Conservation (phyloP, 495 filamentous ascomycete species). For the Aspergillus homomorphus region DNA sequence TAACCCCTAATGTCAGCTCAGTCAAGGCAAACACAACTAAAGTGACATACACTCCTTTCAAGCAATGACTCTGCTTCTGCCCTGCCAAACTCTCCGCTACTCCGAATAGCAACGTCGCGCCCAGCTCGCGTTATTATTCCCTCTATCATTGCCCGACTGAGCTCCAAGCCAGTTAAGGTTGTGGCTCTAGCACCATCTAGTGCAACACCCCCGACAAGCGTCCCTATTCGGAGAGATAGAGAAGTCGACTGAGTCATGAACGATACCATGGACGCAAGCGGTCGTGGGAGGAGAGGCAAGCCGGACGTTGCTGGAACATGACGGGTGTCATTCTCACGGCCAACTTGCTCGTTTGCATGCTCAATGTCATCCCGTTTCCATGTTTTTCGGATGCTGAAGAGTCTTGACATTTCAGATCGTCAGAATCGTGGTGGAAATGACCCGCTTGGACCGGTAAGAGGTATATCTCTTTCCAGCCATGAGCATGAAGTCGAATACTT, state of each 20-base stretch:
- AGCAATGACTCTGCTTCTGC: slow-evolving; percentile 61
- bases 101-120: slow-evolving; percentile 58
- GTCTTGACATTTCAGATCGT: slow-evolving; percentile 32
- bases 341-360: slow-evolving; percentile 9
- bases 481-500: slow-evolving; percentile 1
- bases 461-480: slow-evolving; percentile 12
- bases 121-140: slow-evolving; percentile 65
- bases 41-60: slow-evolving; percentile 51
- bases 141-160: slow-evolving; percentile 65
- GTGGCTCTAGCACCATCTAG: slow-evolving; percentile 65
- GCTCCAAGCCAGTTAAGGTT: slow-evolving; percentile 66
- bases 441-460: not conserved
- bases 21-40: not conserved
- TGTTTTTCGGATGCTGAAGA: slow-evolving; percentile 15
- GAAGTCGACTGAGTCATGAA: slow-evolving; percentile 66
- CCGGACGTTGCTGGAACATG: slow-evolving; percentile 40
- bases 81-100: slow-evolving; percentile 52
- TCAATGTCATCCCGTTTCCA: slow-evolving; percentile 16
- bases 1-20: slow-evolving; percentile 20
- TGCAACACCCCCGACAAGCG: slow-evolving; percentile 60
- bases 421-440: slow-evolving; percentile 6
- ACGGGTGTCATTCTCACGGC: slow-evolving; percentile 17
- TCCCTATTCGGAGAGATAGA: slow-evolving; percentile 67
- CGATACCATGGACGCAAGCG: slow-evolving; percentile 67
- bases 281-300: slow-evolving; percentile 61